Conservation (phyloP, 1,139 yeast species). For the Pichia sp. region DNA sequence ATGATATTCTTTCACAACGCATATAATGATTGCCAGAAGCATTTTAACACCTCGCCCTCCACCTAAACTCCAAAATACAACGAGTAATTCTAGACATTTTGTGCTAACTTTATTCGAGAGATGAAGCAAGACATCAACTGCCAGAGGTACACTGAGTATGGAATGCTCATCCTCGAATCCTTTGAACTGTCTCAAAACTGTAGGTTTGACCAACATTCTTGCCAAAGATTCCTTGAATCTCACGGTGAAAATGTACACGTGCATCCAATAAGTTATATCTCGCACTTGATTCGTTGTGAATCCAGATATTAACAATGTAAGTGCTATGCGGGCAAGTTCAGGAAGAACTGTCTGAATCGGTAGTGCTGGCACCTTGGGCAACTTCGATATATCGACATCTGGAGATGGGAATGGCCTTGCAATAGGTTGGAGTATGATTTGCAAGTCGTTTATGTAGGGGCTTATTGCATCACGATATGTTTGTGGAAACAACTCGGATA, state of each 20-base stretch:
- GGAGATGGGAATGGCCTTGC: constrained; percentile 5
- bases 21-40: constrained; percentile 30
- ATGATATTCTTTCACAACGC: constrained; percentile 38
- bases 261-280: constrained; percentile 23
- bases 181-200: constrained; percentile 15
- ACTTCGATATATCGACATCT: constrained; percentile 3
- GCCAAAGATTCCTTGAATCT: constrained; percentile 25
- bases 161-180: constrained; percentile 28
- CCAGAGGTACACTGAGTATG: constrained; percentile 23
- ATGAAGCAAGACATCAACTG: constrained; percentile 19
- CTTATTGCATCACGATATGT: constrained; percentile 4
- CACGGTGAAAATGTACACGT: constrained; percentile 24
- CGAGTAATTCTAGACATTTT: constrained; percentile 22
- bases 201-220: constrained; percentile 19
- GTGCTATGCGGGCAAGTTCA: constrained; percentile 4
- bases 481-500: constrained; percentile 1
- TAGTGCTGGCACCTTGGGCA: constrained; percentile 9
- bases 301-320: constrained; percentile 1
- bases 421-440: constrained; percentile 10
- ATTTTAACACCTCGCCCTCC: constrained; percentile 30
- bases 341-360: constrained; percentile 6
- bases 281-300: constrained; percentile 8
- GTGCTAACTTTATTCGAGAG: constrained; percentile 15
- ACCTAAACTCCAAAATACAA: constrained; percentile 17
- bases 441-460: no score